Conservation (phyloP, 257 asterid genomes). For the Haberlea rhodopensis region DNA sequence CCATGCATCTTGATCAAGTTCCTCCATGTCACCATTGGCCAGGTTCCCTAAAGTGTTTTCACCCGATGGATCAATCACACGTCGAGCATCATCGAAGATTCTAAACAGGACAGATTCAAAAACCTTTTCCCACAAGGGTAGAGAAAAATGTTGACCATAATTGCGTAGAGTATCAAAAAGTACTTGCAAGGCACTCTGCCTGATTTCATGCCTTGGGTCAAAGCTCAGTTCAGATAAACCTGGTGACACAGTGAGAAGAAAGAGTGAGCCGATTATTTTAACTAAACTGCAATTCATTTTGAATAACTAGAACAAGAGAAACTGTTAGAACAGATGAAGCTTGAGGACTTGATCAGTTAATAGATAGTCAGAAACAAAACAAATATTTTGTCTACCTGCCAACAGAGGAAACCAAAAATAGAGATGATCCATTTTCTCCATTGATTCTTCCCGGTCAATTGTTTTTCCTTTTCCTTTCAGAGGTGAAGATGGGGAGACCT, state of each 20-base stretch:
- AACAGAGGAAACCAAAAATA: constrained; percentile 96
- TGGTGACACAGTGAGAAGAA: constrained; percentile 34
- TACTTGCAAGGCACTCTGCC: constrained; percentile 90
- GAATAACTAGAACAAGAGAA: constrained; percentile 19
- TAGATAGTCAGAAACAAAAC: constrained; percentile 16
- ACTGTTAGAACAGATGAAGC: constrained; percentile 16
- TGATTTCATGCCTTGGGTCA: constrained; percentile 91
- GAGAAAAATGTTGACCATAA: constrained; percentile 90
- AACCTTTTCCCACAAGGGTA: constrained; percentile 93
- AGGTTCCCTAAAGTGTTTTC: constrained; percentile 48
- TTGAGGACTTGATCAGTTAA: constrained; percentile 3
- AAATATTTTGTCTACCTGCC: constrained; percentile 61
- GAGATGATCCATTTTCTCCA: constrained; percentile 80
- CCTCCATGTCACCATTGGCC: constrained; percentile 58
- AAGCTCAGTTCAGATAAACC: constrained; percentile 98
- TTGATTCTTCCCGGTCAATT: constrained; percentile 57
- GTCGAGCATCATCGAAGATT: constrained; percentile 88
- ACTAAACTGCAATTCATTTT: constrained; percentile 11
- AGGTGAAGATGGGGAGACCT: constrained; percentile 60
- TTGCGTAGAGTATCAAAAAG: constrained; percentile 91
- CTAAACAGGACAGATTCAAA: constrained; percentile 95
- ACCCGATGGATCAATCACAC: constrained; percentile 84
- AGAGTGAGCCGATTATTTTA: constrained; percentile 19
- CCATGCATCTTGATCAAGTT: constrained; percentile 94
- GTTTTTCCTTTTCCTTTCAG: constrained; percentile 61